Base-by-base conservation (phyloP, 2,329 filamentous ascomycete genomes). In the Amauroascus verrucosus region DNA sequence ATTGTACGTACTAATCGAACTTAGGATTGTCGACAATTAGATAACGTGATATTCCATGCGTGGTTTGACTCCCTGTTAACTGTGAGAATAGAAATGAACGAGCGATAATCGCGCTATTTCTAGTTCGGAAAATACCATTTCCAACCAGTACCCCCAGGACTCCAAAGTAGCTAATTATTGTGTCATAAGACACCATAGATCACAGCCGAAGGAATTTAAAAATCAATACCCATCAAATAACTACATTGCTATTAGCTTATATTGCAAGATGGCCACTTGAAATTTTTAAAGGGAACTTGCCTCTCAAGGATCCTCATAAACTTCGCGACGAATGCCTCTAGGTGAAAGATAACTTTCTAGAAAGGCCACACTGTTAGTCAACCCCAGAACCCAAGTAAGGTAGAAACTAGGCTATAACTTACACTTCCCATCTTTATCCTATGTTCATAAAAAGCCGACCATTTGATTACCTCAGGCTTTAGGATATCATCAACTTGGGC, bases 381-480 rank as follows among this genome's bases (percentile, higher is more conserved):
- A 38, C 16, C 6, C n/a, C 13, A 38, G 4, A 30, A n/a, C 18
- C 2, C 7, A 20, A 14, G 13, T 13, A n/a, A 33, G n/a, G 6
- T 28, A 38, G 7, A 18, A 24, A 26, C 5, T 6, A 2, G 24
- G 8, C 1, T 30, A 5, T 8, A 14, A 68, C 75, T 62, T 70
- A 77, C 75, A 58, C 73, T 89, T 49, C 93, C 93, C 61, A 85
- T 85, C 67, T 87, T 87, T 71, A 97, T 87, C 57, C 93, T 81
- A 69, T 98, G 93, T 70, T 98, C 94, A 69, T 95, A 98, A 65
- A 96, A 97, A 0, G 93, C 90, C 3, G 88, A 87, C 93, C 93
- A 98, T 65, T 85, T 88, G 60, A 98, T 86, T 3, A 98, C 85
- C 54, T 98, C 91, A 1, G 85, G 82, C 70, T 96, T 97, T 48